These are phyloP conservation scores for Pholiota molesta DNA, from an alignment of 768 basidiomycete species.

Conservation along the genomic window DNA sequence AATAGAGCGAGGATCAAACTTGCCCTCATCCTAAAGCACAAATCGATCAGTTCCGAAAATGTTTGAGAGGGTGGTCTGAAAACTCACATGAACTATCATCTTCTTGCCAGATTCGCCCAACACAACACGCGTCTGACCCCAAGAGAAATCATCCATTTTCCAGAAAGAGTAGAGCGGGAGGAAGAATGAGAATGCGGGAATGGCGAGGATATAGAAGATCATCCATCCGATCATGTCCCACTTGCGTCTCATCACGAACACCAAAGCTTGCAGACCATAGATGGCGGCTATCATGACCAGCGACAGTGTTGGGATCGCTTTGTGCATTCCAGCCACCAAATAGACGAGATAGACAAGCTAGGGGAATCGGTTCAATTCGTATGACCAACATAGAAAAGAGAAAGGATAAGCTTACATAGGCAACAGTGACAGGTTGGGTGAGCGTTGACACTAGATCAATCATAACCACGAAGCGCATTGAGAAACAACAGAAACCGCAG, in stretches of 20 bases:
- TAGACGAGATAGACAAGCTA: slow-evolving; percentile 91
- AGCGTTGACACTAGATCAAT: slow-evolving; percentile 91
- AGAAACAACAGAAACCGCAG: slow-evolving; percentile 98
- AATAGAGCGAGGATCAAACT: slow-evolving; percentile 92
- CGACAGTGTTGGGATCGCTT: slow-evolving; percentile 77
- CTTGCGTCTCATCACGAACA: slow-evolving; percentile 90
- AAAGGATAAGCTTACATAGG: slow-evolving; percentile 65
- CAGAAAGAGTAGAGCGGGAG: slow-evolving; percentile 96
- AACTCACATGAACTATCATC: slow-evolving; percentile 86
- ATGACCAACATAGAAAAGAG: background rate
- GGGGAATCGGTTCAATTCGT: background rate
- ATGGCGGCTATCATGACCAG: slow-evolving; percentile 93
- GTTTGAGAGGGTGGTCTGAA: background rate
- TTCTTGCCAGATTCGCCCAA: slow-evolving; percentile 96
- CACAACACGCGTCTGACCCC: slow-evolving; percentile 92
- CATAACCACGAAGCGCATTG: slow-evolving; percentile 98
- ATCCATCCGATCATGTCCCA: slow-evolving; percentile 99
- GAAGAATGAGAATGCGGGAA: slow-evolving; percentile 92
- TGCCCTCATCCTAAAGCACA: slow-evolving; percentile 83
- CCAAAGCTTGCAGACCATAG: slow-evolving; percentile 91
- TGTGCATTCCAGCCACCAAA: slow-evolving; percentile 66
- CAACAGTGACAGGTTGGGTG: slow-evolving; percentile 84
- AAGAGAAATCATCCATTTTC: slow-evolving; percentile 97
- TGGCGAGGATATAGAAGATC: slow-evolving; percentile 93
- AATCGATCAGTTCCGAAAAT: slow-evolving; percentile 10